phyloP scores from a whole-genome alignment of 2,329 filamentous ascomycete species.

The Alternaria sp. region DNA sequence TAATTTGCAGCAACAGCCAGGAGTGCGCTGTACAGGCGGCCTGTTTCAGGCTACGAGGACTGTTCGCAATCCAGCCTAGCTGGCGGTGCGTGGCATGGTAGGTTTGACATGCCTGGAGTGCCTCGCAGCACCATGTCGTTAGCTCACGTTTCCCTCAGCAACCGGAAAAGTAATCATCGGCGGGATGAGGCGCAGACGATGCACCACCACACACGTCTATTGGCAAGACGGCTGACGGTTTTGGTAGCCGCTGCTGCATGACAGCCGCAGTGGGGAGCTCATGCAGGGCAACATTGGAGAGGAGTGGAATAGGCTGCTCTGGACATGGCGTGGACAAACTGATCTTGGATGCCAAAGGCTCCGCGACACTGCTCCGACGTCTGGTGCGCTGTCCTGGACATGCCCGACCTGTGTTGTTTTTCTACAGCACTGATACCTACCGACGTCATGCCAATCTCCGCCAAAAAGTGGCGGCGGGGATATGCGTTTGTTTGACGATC shows the following conservation, averaged over 20 bases:
- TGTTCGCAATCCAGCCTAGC: not conserved
- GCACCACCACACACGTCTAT: constrained; percentile 5
- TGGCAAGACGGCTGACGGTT: constrained; percentile 1
- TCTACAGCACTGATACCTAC: not conserved
- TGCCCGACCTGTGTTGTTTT: constrained; percentile 4
- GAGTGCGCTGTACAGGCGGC: not conserved
- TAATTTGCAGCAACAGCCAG: not conserved
- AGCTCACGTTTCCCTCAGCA: constrained; percentile 5
- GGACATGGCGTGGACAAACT: not conserved
- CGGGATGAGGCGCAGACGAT: not conserved
- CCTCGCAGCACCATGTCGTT: not conserved
- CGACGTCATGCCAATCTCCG: constrained; percentile 11
- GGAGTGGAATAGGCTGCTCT: constrained; percentile 12
- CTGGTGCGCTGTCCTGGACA: not conserved
- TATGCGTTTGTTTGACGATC: constrained; percentile 34
- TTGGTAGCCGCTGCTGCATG: constrained; percentile 9
- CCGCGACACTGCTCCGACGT: not conserved
- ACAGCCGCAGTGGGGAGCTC: constrained; percentile 10
- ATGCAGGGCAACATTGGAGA: constrained; percentile 15
- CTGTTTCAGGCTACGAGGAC: not conserved
- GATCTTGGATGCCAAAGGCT: not conserved
- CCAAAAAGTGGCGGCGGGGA: constrained; percentile 20
- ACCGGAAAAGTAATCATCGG: constrained; percentile 10
- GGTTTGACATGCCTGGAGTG: not conserved
- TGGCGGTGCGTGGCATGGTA: not conserved